Evolutionary conservation across 2,329 filamentous ascomycete genomes (phyloP).

Genomic region (Bipolaris sorokiniana): DNA sequence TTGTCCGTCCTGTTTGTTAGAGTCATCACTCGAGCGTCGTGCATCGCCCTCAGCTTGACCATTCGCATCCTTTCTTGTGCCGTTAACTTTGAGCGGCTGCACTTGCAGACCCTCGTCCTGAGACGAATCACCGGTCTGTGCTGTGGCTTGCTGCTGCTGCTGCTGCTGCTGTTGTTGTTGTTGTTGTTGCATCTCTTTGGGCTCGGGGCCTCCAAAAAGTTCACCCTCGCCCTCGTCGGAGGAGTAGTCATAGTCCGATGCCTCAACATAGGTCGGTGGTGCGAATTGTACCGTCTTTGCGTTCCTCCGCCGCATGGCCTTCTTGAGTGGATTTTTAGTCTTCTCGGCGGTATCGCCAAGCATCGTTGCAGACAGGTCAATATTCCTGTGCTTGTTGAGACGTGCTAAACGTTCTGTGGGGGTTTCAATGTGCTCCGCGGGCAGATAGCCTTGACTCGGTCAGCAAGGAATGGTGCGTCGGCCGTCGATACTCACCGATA

Average conservation of each 20-base stretch:
- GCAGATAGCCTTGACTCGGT: constrained; percentile 78
- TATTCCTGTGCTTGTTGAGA: constrained; percentile 96
- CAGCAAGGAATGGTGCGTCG: neutral
- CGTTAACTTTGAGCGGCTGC: constrained; percentile 48
- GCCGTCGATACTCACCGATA: constrained; percentile 65
- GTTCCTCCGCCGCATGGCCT: constrained; percentile 80
- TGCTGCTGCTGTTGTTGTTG: constrained; percentile 23
- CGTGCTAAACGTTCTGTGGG: constrained; percentile 92
- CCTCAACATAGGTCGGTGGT: constrained; percentile 84
- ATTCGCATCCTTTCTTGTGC: constrained; percentile 39
- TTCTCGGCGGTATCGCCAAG: constrained; percentile 77
- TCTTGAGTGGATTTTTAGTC: constrained; percentile 80
- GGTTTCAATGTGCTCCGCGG: constrained; percentile 97
- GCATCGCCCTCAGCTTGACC: constrained; percentile 31
- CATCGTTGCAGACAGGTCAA: constrained; percentile 80
- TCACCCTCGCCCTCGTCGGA: constrained; percentile 71
- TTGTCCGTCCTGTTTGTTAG: constrained; percentile 54
- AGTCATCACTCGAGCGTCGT: constrained; percentile 44
- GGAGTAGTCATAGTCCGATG: constrained; percentile 85
- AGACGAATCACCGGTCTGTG: constrained; percentile 51
- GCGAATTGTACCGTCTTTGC: constrained; percentile 87
- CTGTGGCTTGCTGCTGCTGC: constrained; percentile 28
- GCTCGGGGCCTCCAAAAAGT: constrained; percentile 45
- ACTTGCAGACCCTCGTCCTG: constrained; percentile 46
- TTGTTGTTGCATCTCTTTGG: constrained; percentile 31